phyloP scores from a whole-genome alignment of 345 rosid species.

The Melaleuca quinquenervia region DNA sequence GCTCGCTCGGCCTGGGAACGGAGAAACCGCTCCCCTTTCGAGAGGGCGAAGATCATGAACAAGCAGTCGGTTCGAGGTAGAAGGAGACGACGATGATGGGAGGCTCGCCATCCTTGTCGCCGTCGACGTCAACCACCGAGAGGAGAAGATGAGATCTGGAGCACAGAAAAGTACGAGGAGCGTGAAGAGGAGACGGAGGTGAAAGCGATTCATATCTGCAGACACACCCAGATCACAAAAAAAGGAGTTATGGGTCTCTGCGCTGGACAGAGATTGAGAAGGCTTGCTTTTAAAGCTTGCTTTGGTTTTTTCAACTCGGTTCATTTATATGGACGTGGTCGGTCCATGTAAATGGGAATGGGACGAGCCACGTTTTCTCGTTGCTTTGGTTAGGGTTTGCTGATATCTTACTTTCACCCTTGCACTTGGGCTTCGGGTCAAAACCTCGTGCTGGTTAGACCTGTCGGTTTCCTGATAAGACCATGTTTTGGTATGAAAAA shows the following conservation, averaged over 20 bases:
- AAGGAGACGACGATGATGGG: background rate
- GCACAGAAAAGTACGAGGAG: background rate
- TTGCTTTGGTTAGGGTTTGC: background rate
- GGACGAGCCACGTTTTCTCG: background rate
- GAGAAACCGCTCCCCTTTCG: background rate
- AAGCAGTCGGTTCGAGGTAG: background rate
- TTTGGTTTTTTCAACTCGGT: background rate
- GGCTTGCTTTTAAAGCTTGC: background rate
- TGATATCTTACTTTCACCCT: background rate
- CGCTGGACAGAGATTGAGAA: background rate
- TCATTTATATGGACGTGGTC: background rate
- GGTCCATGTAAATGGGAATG: background rate
- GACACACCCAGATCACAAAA: background rate
- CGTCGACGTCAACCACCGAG: background rate
- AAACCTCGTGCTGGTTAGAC: no score
- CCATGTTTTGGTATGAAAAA: background rate
- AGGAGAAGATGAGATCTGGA: background rate
- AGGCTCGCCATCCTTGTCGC: background rate
- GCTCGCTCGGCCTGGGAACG: background rate
- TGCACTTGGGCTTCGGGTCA: background rate
- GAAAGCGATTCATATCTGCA: background rate
- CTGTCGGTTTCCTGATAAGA: background rate
- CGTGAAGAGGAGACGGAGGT: background rate
- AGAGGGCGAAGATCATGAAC: background rate
- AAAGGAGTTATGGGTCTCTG: background rate